Base-by-base conservation (phyloP, 345 rosid species). In the Eucalyptus rudis region DNA sequence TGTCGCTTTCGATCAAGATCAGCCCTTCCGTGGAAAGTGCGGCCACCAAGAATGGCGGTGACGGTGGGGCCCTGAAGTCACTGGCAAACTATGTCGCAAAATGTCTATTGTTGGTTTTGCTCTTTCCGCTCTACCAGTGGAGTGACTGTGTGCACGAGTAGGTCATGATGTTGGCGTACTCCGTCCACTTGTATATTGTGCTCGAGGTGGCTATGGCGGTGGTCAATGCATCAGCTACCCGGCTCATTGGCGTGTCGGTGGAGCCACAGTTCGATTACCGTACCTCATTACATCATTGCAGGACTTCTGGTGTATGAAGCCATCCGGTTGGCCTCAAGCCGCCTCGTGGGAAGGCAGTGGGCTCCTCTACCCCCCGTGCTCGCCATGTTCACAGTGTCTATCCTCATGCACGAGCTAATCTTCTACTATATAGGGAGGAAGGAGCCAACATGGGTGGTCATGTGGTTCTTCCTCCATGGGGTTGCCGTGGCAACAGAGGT, bases 241-340 rank as follows among this genome's bases (percentile, higher is more conserved):
- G 33, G 7, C 16, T 90, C 80, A 68, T 79, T 27, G 88, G 88
- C n/a, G 16, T 86, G 13, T 62, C 11, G 45, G 66, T 91, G 10
- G 90, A 91, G 62, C 92, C 89, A 11, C 90, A 80, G 86, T 91
- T 91, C 88, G 36, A 86, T 33, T 88, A 91, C 91, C 91, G 3
- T 88, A 89, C 59, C 87, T 91, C 44, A 44, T 90, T 13, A 89
- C 91, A 16, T 89, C 89, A 47, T 86, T 91, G 9, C 92, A 91
- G 71, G 92, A 91, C 31, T 91, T 91, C 47, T 89, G 89, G 90
- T 89, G 91, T 91, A 91, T 89, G 49, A 86, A 50, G 17, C 52
- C 52, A 50, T 50, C 17, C 52, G 52, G 52, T 50, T 14, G 52
- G 52, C 52, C 52, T 91, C 16, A 5, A 49, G 81, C 50, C 87